Conservation (phyloP, 345 rosid species). For the Linum lewisii region DNA sequence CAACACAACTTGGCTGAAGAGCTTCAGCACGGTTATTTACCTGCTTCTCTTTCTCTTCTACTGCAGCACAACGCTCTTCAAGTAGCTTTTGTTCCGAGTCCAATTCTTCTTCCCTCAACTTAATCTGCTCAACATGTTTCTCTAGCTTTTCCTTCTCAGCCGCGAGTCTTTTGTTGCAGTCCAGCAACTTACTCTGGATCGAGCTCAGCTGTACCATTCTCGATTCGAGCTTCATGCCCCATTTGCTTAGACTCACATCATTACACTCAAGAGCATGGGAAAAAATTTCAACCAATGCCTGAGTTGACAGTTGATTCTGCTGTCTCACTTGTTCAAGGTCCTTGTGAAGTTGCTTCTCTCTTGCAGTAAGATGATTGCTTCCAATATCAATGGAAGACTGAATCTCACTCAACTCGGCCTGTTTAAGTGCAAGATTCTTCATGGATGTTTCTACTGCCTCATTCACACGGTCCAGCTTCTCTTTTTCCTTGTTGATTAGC, state of each 20-base stretch:
- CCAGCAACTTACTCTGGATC: not conserved
- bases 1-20: not conserved
- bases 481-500: too few relatives aligned
- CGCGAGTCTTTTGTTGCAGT: too few relatives aligned
- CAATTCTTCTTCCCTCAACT: not conserved
- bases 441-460: not conserved
- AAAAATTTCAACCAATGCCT: not conserved
- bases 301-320: not conserved
- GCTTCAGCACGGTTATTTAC: too few relatives aligned
- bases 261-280: not conserved
- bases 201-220: not conserved
- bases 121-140: not conserved
- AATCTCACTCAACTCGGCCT: constrained; percentile 3
- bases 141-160: not conserved
- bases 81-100: not conserved
- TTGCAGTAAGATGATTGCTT: not conserved
- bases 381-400: not conserved
- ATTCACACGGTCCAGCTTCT: not conserved
- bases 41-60: not conserved
- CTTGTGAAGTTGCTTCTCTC: not conserved
- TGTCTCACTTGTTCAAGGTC: not conserved
- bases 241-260: not conserved
- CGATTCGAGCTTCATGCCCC: not conserved
- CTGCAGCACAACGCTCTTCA: not conserved
- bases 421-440: not conserved